Evolutionary conservation across 2,329 filamentous ascomycete genomes (phyloP).

Genomic region (Hymenoscyphus scutula): DNA sequence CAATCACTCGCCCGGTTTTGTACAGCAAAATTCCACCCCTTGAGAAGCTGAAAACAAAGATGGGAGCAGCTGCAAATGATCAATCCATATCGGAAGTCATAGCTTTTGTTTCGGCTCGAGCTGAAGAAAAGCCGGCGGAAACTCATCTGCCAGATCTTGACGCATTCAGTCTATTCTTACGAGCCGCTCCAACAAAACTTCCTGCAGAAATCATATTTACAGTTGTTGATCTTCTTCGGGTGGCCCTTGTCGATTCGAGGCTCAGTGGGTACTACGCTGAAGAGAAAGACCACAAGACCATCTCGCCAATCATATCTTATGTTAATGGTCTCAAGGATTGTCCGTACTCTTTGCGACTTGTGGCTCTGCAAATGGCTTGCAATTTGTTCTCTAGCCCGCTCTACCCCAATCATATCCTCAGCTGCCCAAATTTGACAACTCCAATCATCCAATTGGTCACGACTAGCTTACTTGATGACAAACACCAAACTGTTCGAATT

Average conservation of each 20-base stretch:
- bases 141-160: slow-evolving; percentile 69
- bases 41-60: slow-evolving; percentile 75
- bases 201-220: slow-evolving; percentile 70
- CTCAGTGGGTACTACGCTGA: slow-evolving; percentile 81
- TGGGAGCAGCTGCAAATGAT: slow-evolving; percentile 61
- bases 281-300: slow-evolving; percentile 63
- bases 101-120: slow-evolving; percentile 66
- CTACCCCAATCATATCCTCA: slow-evolving; percentile 63
- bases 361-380: slow-evolving; percentile 78
- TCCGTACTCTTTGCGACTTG: slow-evolving; percentile 79
- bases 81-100: slow-evolving; percentile 62
- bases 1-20: slow-evolving; percentile 58
- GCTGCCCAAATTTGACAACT: slow-evolving; percentile 49
- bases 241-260: slow-evolving; percentile 72
- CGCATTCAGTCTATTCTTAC: slow-evolving; percentile 61
- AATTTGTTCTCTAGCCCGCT: slow-evolving; percentile 79
- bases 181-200: slow-evolving; percentile 52
- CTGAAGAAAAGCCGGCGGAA: slow-evolving; percentile 58
- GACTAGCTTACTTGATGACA: slow-evolving; percentile 73
- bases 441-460: slow-evolving; percentile 69
- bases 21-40: slow-evolving; percentile 80
- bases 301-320: slow-evolving; percentile 58
- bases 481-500: slow-evolving; percentile 71
- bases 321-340: slow-evolving; percentile 57
- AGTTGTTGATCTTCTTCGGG: slow-evolving; percentile 79